Base-by-base conservation (phyloP, 2,329 filamentous ascomycete species). In the Neonectria neomacrospora region DNA sequence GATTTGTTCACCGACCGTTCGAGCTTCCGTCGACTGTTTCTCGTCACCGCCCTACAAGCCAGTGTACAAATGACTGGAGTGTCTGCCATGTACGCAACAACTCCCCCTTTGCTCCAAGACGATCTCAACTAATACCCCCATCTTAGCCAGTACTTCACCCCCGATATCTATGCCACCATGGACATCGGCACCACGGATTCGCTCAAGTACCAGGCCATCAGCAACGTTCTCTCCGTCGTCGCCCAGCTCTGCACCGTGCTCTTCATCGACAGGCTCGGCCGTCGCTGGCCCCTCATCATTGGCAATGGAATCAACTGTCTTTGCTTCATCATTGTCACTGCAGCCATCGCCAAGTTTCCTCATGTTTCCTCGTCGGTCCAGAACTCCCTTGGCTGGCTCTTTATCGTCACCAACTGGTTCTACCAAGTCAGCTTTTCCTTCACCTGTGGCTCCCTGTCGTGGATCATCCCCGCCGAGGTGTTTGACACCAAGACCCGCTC, bases 31-130 rank as follows among this genome's bases (percentile, higher is more conserved):
- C 86, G 91, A 18, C 81, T 93, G 10, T 88, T 92, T 73, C 81
- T 93, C 18, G 89, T 87, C 56, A 86, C 84, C 71, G 84, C 90
- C 0, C 79, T 92, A 1, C 91, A 93, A 74, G 90, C 88, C 1
- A 87, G 86, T 0, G 82, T 89, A 3, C 91, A 93, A 73, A 91
- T 93, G 89, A 93, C 91, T 0, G 91, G 91, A 66, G 89, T 90
- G 1, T 86, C 84, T 0, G 88, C 89, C 3, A 92, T 93, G 23
- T 26, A 26, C 3, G 23, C 23, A 26, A 26, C 23, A 3, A 6
- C 23, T 26, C 6, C 6, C 23, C 23, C 3, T 26, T 26, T 6
- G 23, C 23, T 26, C 23, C 23, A 26, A 3, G 23, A 26, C 6
- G 3, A 26, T 26, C 23, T 6, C 23, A 30, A 30, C 28, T 10